Percentiles rank a stretch among this genome's conserved stretches.
Evolutionary conservation across 1,139 yeast species (phyloP).

Genomic region (Wickerhamomyces sp.): DNA sequence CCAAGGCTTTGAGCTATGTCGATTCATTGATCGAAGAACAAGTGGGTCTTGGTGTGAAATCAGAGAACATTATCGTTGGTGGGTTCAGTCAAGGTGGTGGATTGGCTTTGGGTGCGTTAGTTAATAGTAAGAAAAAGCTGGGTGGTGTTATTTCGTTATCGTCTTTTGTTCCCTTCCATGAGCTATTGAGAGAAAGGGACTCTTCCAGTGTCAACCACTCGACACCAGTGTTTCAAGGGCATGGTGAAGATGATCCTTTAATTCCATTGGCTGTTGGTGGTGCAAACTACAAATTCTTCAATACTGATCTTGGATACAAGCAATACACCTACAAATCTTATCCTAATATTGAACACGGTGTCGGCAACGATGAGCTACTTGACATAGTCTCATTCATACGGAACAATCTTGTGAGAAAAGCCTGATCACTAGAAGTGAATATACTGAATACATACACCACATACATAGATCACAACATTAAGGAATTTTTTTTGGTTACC

Average conservation of each 20-base stretch:
- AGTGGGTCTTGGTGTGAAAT: constrained; percentile 55
- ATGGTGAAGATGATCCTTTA: constrained; percentile 76
- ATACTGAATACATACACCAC: background rate
- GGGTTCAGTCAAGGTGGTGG: constrained; percentile 97
- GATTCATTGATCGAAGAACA: constrained; percentile 58
- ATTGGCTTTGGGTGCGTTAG: constrained; percentile 54
- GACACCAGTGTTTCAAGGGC: constrained; percentile 86
- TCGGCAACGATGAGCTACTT: constrained; percentile 16
- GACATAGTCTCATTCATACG: constrained; percentile 11
- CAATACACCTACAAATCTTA: constrained; percentile 56
- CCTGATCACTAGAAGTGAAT: background rate
- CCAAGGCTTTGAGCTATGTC: constrained; percentile 50
- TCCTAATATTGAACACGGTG: constrained; percentile 22
- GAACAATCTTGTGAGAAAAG: constrained; percentile 8
- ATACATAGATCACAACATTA: background rate
- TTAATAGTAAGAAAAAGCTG: constrained; percentile 49
- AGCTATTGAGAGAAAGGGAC: constrained; percentile 31
- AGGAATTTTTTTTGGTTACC: too few relatives aligned
- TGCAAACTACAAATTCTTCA: constrained; percentile 42
- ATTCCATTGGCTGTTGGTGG: constrained; percentile 48
- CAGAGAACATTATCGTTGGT: constrained; percentile 75
- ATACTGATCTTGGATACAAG: constrained; percentile 42
- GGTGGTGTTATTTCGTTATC: constrained; percentile 80
- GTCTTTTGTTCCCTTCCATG: constrained; percentile 65
- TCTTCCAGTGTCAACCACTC: constrained; percentile 39